Evolutionary conservation across 148 eudicot species (phyloP).

Genomic region (Silene uniflora): DNA sequence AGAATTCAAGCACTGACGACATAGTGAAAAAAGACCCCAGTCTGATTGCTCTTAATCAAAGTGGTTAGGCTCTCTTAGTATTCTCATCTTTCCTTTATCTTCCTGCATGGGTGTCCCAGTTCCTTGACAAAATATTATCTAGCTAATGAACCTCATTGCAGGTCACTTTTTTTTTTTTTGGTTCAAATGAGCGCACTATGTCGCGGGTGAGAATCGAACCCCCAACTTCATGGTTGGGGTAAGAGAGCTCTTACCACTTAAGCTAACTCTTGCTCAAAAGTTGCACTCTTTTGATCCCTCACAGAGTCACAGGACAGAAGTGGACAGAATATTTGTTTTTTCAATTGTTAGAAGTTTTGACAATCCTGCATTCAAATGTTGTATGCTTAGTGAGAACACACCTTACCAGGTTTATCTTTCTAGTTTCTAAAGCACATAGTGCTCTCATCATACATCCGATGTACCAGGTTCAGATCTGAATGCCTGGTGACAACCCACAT

Average conservation of each 20-base stretch:
- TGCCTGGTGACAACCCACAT: background rate
- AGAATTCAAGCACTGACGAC: slow-evolving; percentile 25
- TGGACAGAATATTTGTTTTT: background rate
- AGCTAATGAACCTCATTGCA: slow-evolving; percentile 1
- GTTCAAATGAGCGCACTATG: too few relatives aligned
- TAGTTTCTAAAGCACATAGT: background rate
- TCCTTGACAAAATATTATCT: background rate
- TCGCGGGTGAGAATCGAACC: too few relatives aligned
- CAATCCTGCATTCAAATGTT: background rate
- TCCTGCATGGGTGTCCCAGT: slow-evolving; percentile 6
- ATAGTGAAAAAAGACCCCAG: slow-evolving; percentile 19
- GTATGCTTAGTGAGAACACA: background rate
- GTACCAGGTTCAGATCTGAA: background rate
- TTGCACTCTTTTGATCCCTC: background rate
- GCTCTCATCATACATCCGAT: background rate
- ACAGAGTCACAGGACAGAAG: background rate
- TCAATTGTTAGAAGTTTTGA: background rate
- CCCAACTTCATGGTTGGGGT: too few relatives aligned
- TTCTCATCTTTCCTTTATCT: background rate
- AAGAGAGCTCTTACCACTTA: too few relatives aligned
- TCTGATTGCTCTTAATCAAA: slow-evolving; percentile 32
- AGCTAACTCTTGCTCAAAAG: too few relatives aligned
- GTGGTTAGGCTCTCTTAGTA: slow-evolving; percentile 12
- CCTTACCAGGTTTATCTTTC: background rate
- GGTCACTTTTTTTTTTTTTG: too few relatives aligned